Conservation (phyloP, 768 basidiomycete genomes). For the Mycena vulgaris region DNA sequence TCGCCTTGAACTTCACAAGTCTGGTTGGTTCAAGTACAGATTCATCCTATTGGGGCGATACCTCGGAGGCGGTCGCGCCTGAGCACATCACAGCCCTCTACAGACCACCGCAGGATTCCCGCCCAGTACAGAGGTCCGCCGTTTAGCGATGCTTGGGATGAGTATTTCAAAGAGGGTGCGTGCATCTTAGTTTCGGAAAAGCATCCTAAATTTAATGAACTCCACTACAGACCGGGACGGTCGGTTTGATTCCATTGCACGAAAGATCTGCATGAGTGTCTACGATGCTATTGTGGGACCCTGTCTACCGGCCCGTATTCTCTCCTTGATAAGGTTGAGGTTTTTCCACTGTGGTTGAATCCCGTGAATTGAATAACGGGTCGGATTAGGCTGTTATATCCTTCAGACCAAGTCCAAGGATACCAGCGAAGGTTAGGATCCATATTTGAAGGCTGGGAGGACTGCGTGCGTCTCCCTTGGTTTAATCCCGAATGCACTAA, state of each 20-base stretch:
- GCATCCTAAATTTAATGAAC: not conserved
- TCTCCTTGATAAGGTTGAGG: conserved; percentile 1
- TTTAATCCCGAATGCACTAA: not conserved
- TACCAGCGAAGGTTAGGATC: not conserved
- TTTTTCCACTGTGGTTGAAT: not conserved
- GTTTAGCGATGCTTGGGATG: conserved; percentile 14
- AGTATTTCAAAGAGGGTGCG: conserved; percentile 11
- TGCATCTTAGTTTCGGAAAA: too few species aligned
- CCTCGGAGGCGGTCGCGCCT: not conserved
- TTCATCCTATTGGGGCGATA: not conserved
- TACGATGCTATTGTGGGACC: not conserved
- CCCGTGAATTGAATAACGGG: not conserved
- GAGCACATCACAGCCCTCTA: conserved; percentile 2
- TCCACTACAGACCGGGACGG: not conserved
- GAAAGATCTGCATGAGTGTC: conserved; percentile 9
- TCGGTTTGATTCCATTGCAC: conserved; percentile 9
- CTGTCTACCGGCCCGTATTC: not conserved
- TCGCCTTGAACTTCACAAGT: conserved; percentile 5
- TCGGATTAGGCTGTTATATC: conserved; percentile 3
- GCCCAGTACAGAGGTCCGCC: not conserved
- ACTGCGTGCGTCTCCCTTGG: not conserved
- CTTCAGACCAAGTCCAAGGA: conserved; percentile 12
- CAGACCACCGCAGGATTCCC: not conserved
- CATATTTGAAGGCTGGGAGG: not conserved
- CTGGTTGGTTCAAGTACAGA: conserved; percentile 8